Conservation (phyloP, 495 filamentous ascomycete species). For the Penicillium psychrofluorescens region DNA sequence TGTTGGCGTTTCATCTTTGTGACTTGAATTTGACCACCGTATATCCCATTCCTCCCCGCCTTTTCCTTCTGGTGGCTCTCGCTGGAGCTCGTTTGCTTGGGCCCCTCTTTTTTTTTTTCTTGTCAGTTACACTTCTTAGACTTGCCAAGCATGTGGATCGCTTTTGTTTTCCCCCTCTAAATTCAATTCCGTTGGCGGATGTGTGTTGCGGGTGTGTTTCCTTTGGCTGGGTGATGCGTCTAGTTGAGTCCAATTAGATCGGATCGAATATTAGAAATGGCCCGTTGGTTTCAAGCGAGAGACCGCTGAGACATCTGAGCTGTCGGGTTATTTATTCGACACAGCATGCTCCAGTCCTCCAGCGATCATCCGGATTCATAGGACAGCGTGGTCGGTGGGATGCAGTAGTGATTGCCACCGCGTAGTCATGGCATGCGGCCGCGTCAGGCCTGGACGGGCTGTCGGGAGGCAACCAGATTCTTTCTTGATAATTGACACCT, state of each 20-base stretch:
- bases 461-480: conserved; percentile 5
- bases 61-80: not conserved
- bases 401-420: too few species aligned
- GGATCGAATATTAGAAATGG: too few species aligned
- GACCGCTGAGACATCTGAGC: too few species aligned
- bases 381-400: too few species aligned
- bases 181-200: conserved; percentile 6
- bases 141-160: not conserved
- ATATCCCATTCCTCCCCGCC: conserved; percentile 3
- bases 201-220: too few species aligned
- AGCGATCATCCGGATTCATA: too few species aligned
- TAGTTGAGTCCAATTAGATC: too few species aligned
- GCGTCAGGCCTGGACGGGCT: conserved; percentile 13
- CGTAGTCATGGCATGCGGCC: not conserved
- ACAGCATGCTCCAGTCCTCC: too few species aligned
- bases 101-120: not conserved
- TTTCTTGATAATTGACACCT: too few species aligned
- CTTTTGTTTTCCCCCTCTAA: conserved; percentile 8
- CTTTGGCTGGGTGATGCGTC: too few species aligned
- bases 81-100: not conserved
- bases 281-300: too few species aligned
- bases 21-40: conserved; percentile 5
- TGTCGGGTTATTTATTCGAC: too few species aligned
- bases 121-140: conserved; percentile 3
- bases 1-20: conserved; percentile 25